These are phyloP conservation scores for Aspergillus carlsbadensis DNA, from an alignment of 495 filamentous ascomycete genomes.

Conservation along the genomic window DNA sequence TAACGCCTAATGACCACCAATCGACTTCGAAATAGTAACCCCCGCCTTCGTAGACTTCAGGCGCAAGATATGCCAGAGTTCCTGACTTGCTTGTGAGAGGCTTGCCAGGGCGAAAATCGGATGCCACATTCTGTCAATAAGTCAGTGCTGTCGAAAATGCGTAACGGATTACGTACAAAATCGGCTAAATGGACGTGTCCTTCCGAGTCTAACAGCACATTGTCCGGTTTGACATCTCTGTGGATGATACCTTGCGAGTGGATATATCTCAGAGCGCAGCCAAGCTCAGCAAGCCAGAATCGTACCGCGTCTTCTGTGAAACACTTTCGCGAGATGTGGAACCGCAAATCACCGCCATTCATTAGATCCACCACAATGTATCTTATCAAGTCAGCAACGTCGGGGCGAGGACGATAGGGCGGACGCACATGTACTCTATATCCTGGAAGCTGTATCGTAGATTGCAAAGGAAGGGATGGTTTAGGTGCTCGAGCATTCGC, in stretches of 20 bases:
- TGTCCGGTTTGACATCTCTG: slow-evolving; percentile 95
- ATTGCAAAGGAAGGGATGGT: slow-evolving; percentile 98
- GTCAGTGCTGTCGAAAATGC: slow-evolving; percentile 15
- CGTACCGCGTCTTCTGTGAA: slow-evolving; percentile 96
- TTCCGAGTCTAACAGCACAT: slow-evolving; percentile 88
- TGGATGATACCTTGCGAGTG: slow-evolving; percentile 93
- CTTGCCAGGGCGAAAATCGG: slow-evolving; percentile 82
- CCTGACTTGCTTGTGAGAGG: slow-evolving; percentile 92
- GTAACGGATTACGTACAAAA: slow-evolving; percentile 64
- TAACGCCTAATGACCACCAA: slow-evolving; percentile 97
- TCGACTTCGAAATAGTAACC: slow-evolving; percentile 89
- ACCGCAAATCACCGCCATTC: slow-evolving; percentile 95
- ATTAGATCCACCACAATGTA: slow-evolving; percentile 98
- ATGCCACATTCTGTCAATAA: slow-evolving; percentile 80
- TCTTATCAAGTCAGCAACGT: slow-evolving; percentile 48
- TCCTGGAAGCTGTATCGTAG: slow-evolving; percentile 99
- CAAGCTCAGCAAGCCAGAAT: slow-evolving; percentile 95
- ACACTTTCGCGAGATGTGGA: slow-evolving; percentile 96
- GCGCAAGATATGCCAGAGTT: slow-evolving; percentile 92
- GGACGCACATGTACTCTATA: slow-evolving; percentile 91
- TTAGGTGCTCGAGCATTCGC: slow-evolving; percentile 95
- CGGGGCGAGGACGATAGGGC: neutral
- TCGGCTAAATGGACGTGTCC: slow-evolving; percentile 97
- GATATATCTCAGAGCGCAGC: slow-evolving; percentile 88
- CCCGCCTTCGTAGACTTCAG: slow-evolving; percentile 86